A percentile compares a stretch with the other conserved stretches of the same genome.
Evolutionary conservation across 257 asterid genomes (phyloP).

Genomic region (Cruciata laevipes): DNA sequence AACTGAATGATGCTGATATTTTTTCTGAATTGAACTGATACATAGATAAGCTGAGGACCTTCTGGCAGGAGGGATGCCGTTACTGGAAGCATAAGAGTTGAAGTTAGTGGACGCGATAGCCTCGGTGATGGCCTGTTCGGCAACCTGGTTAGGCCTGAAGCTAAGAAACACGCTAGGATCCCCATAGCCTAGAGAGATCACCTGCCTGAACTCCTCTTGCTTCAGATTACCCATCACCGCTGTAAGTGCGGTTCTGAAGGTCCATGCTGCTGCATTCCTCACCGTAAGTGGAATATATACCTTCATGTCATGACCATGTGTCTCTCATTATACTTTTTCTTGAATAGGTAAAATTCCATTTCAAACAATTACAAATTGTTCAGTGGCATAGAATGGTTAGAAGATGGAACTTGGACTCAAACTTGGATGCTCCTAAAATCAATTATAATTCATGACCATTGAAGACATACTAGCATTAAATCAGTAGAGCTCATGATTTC

Average conservation of each 20-base stretch:
- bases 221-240: slow-evolving; percentile 22
- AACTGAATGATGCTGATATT: too few relatives aligned
- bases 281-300: too few relatives aligned
- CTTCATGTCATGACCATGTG: too few relatives aligned
- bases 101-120: slow-evolving; percentile 39
- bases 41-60: slow-evolving; percentile 23
- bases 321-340: too few relatives aligned
- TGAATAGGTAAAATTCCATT: too few relatives aligned
- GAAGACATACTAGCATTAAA: too few relatives aligned
- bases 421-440: too few relatives aligned
- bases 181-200: slow-evolving; percentile 55
- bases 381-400: too few relatives aligned
- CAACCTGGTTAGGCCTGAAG: slow-evolving; percentile 38
- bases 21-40: too few relatives aligned
- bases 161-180: slow-evolving; percentile 56
- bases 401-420: too few relatives aligned
- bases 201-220: slow-evolving; percentile 25
- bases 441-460: too few relatives aligned
- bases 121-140: slow-evolving; percentile 39
- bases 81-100: slow-evolving; percentile 44
- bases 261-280: slow-evolving; percentile 20
- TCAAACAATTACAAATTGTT: too few relatives aligned
- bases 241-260: slow-evolving; percentile 13
- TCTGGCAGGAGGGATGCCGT: slow-evolving; percentile 35
- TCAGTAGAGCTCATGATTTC: background rate